Evolutionary conservation across 2,329 filamentous ascomycete species (phyloP).

Genomic region (Colletotrichum trifolii): DNA sequence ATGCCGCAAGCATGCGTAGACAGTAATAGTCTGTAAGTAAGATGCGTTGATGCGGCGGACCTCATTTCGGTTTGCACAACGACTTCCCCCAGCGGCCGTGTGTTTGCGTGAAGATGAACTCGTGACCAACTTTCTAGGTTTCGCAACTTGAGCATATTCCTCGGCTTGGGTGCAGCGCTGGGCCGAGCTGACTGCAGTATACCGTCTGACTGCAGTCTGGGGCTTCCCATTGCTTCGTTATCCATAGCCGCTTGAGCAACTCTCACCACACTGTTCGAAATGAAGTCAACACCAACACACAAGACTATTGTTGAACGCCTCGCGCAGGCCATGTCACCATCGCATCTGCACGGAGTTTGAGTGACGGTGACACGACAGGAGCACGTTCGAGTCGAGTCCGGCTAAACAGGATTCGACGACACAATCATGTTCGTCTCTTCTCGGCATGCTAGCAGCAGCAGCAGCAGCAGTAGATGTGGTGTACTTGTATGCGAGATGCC

Average conservation of each 20-base stretch:
- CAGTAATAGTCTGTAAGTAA: no score
- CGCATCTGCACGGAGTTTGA: no score
- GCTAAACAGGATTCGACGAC: constrained; percentile 5
- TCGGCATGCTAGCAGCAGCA: background rate
- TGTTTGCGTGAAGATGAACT: background rate
- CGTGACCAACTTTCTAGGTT: background rate
- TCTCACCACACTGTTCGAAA: no score
- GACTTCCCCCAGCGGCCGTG: background rate
- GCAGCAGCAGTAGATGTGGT: no score
- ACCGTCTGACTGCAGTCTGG: background rate
- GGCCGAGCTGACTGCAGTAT: background rate
- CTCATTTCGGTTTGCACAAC: background rate
- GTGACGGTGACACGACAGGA: background rate
- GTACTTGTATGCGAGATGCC: no score
- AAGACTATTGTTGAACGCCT: no score
- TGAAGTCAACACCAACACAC: no score
- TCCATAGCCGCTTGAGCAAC: background rate
- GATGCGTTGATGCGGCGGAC: background rate
- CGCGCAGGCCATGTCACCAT: no score
- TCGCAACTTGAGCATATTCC: background rate
- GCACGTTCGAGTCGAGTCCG: background rate
- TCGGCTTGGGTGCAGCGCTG: background rate
- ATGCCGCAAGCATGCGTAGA: no score
- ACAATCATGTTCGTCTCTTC: background rate
- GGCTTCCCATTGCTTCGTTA: background rate